Evolutionary conservation across 805 yeast genomes (phyloP), one percentile per base, ranked within the genome.

Genomic region (Myxozyma mucilagina): DNA sequence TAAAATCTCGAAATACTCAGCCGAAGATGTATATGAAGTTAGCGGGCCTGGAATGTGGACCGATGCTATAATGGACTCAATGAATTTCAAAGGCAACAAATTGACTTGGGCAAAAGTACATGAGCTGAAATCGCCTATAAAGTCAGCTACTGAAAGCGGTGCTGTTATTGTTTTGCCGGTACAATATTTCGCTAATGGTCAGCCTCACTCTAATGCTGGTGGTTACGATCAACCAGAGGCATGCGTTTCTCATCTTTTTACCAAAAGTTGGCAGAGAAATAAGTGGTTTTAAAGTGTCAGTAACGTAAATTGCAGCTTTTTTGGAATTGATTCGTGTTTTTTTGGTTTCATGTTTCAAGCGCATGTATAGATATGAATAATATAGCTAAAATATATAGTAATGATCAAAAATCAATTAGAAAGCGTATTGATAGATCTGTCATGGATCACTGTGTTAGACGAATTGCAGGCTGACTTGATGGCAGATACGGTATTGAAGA

Each of bases 21-120:
- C 61, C 4, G 47, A 45, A n/a, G 66, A 63, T 20, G 55, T 61
- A 20, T 57, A 20, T 36, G 64, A 63, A 14, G 60, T 63, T n/a
- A 45, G 54, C 51, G 67, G 67, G 2, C 54, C 58, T 24, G 65
- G 65, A 18, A 54, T 61, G 54, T 63, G 64, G 62, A 63, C 67
- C 24, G 67, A 63, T 44, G 58, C 57, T 9, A 18, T 63, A 31
- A 18, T 63, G 32, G 67, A 63, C 43, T n/a, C 62, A 9, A 53
- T 63, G 56, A 57, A 48, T 39, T 57, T 34, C 47, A 47, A 51
- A n/a, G 53, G 63, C 14, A 41, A 41, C 16, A 60, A 57, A 32
- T 39, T 63, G n/a, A 49, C 64, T 7, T 63, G 67, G 67, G 56
- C 48, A n/a, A 44, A 45, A 44, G 47, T 63, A 45, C 36, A 48